Base-by-base conservation (phyloP, 371 early-diverging fungal genomes). In the Mortierella sp. region DNA sequence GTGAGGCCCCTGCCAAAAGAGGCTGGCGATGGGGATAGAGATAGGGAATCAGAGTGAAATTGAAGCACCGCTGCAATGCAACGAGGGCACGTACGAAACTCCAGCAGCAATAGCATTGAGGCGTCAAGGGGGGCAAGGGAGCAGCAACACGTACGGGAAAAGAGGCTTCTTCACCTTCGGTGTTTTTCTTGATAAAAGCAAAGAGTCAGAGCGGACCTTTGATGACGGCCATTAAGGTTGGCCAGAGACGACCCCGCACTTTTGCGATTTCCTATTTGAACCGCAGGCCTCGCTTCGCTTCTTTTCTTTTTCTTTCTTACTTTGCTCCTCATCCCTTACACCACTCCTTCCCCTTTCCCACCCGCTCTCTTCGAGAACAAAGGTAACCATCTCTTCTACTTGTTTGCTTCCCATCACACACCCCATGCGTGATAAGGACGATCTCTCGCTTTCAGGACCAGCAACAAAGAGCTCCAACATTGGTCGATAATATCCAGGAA, bases 241-340 rank as follows among this genome's bases (percentile, higher is more conserved):
- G 31, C 59, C 10, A 26, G 31, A 31, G 34, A 64, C 64, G 64
- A 74, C 82, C 82, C 82, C 82, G 82, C 82, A 81, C 77, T 77
- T 78, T 78, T 55, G 16, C 54, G 34, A 54, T 51, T 69, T 53
- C 64, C 24, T 55, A 54, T 69, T 75, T 50, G 43, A 53, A 64
- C 76, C n/a, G n/a, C n/a, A 61, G 77, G 34, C 43, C 37, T 43
- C 57, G 46, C n/a, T 55, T 28, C 6, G 21, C 19, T 67, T 54
- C 37, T 77, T 44, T 44, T 72, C 53, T 71, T 55, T 55, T 59
- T 69, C 26, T 69, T 43, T 48, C 54, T 75, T 37, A 71, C 59
- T 72, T 51, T 64, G 69, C 53, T 54, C 77, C 54, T 73, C 44
- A 54, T 69, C 55, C 51, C 24, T 70, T 74, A 59, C 71, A 57